Evolutionary conservation across 2,329 filamentous ascomycete genomes (phyloP), one percentile per base, ranked within the genome.

Genomic region (Pseudogymnoascus sp.): DNA sequence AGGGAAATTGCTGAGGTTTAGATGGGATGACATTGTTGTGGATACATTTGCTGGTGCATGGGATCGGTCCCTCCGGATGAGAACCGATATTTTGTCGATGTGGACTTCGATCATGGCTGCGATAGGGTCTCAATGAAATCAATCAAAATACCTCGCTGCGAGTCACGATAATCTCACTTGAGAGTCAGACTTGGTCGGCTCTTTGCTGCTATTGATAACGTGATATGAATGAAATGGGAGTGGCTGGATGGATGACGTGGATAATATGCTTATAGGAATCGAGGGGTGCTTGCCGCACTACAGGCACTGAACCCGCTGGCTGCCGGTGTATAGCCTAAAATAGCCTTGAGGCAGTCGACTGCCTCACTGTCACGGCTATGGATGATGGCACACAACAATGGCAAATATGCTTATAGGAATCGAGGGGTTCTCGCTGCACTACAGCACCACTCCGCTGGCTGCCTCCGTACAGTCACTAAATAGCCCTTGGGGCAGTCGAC

Each of bases 1-100:
- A 89, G 92, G 79, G 92, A 97, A 83, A 96, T 96, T 82, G 90
- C 90, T 77, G 92, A 96, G 87, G 91, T 95, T 81, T 93, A 90
- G 83, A 78, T 73, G 74, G 70, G 64, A 61, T 65, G 63, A 69
- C 67, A 68, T 62, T 68, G 61, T 64, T 67, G 62, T 67, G 69
- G 66, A 63, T 68, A 68, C 70, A 72, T 73, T 72, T 71, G 69
- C 67, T 71, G 69, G 70, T 69, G 71, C 68, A 69, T 69, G 68
- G 71, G 72, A 73, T 69, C 66, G 70, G 67, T 63, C 63, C 63
- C 42, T 67, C 66, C 64, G 66, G 63, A 69, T 65, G 64, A 62
- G 25, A 60, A 8, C 59, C 59, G 59, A 60, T 38, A 42, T 60
- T 60, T 60, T 60, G 21, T 64, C 62, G 66, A 64, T 67, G 71